Conservation (phyloP, 768 basidiomycete genomes). For the Trametopsis cervina region DNA sequence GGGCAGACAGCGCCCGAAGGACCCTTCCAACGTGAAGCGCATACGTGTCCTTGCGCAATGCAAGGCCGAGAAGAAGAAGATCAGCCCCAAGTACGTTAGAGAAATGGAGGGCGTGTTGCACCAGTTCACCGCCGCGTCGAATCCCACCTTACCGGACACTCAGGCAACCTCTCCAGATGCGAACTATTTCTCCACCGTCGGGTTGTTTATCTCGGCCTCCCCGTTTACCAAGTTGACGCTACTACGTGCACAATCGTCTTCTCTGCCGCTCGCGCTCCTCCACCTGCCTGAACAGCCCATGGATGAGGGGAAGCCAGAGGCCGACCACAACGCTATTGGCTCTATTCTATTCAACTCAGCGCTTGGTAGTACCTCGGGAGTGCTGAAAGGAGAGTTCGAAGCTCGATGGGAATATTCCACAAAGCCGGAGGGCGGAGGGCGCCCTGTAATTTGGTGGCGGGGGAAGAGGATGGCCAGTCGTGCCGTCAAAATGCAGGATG, state of each 20-base stretch:
- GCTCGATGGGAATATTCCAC: constrained; percentile 54
- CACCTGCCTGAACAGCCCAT: constrained; percentile 51
- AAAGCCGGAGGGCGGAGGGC: constrained; percentile 14
- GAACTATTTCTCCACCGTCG: constrained; percentile 41
- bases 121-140: constrained; percentile 28
- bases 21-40: constrained; percentile 27
- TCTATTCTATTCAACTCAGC: constrained; percentile 67
- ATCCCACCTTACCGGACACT: constrained; percentile 4
- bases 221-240: constrained; percentile 68
- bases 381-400: constrained; percentile 56
- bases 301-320: neutral
- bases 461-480: constrained; percentile 26
- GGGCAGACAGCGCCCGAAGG: constrained; percentile 5
- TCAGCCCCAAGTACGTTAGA: constrained; percentile 73
- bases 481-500: too few relatives aligned
- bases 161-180: constrained; percentile 3
- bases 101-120: constrained; percentile 88
- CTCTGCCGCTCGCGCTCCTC: constrained; percentile 72
- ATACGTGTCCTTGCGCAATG: constrained; percentile 82
- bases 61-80: constrained; percentile 83
- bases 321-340: constrained; percentile 27
- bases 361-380: constrained; percentile 42
- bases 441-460: constrained; percentile 39
- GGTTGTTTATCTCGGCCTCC: constrained; percentile 74
- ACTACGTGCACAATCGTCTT: constrained; percentile 64